phyloP scores from a whole-genome alignment of 2,329 filamentous ascomycete species.

The Salinomyces thailandicus region DNA sequence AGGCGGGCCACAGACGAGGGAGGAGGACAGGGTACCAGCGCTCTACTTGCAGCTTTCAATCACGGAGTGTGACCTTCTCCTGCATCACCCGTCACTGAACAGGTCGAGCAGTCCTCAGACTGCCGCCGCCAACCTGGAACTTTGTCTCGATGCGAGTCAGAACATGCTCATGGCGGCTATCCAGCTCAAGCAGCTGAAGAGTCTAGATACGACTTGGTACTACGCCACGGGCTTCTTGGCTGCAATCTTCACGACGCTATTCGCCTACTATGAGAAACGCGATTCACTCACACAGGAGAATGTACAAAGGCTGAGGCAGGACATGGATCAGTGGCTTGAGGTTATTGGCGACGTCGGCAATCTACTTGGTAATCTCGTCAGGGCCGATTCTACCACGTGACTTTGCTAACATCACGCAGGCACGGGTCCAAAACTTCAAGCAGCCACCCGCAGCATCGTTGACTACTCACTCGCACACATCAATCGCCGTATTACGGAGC shows the following conservation, averaged over 20 bases:
- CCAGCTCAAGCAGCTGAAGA: conserved; percentile 52
- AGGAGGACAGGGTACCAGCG: conserved; percentile 39
- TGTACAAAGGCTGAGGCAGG: conserved; percentile 48
- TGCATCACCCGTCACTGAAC: conserved; percentile 45
- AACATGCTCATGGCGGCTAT: conserved; percentile 53
- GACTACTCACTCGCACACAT: conserved; percentile 40
- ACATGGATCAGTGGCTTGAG: conserved; percentile 60
- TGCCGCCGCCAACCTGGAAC: conserved; percentile 41
- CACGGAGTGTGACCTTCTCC: conserved; percentile 39
- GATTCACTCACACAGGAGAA: conserved; percentile 49
- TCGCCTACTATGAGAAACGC: conserved; percentile 57
- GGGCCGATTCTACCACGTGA: neutral
- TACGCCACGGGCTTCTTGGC: conserved; percentile 61
- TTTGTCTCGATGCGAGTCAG: conserved; percentile 56
- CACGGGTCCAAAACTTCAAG: conserved; percentile 38
- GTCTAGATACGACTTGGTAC: conserved; percentile 70
- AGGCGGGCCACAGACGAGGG: conserved; percentile 34
- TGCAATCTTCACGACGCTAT: conserved; percentile 62
- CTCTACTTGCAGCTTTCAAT: conserved; percentile 41
- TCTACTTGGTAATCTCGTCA: conserved; percentile 50
- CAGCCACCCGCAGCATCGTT: conserved; percentile 40
- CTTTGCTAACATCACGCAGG: conserved; percentile 7
- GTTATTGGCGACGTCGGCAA: conserved; percentile 57
- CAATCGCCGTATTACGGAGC: conserved; percentile 34
- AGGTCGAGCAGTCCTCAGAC: conserved; percentile 47